Base-by-base conservation (phyloP, 2,329 filamentous ascomycete genomes). In the Botryotinia convoluta region DNA sequence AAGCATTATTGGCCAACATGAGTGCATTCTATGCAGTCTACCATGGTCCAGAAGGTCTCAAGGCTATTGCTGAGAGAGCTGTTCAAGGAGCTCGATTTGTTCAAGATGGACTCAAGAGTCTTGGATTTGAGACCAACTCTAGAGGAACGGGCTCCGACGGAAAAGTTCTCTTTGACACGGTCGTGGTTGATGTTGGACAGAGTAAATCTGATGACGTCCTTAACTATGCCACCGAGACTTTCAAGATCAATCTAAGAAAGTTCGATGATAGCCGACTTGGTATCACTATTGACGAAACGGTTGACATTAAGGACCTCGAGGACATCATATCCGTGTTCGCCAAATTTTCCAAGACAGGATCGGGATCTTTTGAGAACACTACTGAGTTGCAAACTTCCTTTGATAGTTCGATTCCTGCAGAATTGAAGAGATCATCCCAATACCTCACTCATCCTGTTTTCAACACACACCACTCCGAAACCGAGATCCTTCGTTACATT, bases 1-100 rank as follows among this genome's bases (percentile, higher is more conserved):
- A 98, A 83, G 95, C 95, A 14, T 85, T 98, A 39, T 86, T 98
- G 69, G 95, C 95, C 54, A 98, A 98, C 83, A 98, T 98, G 93
- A 95, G 90, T 78, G 94, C 95, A 72, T 92, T 98, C 85, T 98
- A 97, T 81, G 95, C 94, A 70, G 87, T 98, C 71, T 98, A 98
- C 82, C 95, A 98, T 81, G 95, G 95, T 5, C 95, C 95, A 0
- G 83, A 90, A 71, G 94, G 95, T 29, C 84, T 98, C 69, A 94
- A 90, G 83, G 88, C 89, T 22, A 98, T 98, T 81, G 95, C 95
- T 1, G 88, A 95, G 81, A 89, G 91, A 76, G 88, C 93, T 76
- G 89, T 94, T 78, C 88, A 90, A 42, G 90, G 91, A 80, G 90
- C 94, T 39, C 88, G 90, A 75, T 86, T 92, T 48, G 81, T 97